These are phyloP conservation scores for Thymus quinquecostatus DNA, from an alignment of 257 asterid species.

Conservation along the genomic window DNA sequence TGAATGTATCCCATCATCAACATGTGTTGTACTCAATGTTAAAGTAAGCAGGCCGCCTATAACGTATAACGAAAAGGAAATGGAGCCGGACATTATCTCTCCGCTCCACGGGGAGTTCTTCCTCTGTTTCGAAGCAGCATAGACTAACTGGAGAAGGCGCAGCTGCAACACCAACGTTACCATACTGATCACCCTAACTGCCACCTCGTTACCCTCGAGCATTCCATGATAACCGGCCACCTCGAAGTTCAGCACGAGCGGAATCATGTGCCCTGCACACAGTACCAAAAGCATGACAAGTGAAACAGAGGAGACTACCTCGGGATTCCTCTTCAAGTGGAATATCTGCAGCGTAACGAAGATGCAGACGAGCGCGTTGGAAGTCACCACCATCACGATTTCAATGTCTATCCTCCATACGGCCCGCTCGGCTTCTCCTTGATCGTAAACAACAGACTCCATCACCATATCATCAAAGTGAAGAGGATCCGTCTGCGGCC, in stretches of 20 bases:
- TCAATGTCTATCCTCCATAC: constrained; percentile 68
- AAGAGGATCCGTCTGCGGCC: constrained; percentile 39
- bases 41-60: constrained; percentile 50
- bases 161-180: constrained; percentile 57
- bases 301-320: constrained; percentile 50
- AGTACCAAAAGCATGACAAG: constrained; percentile 60
- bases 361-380: constrained; percentile 56
- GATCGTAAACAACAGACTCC: constrained; percentile 35
- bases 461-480: constrained; percentile 44
- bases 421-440: constrained; percentile 30
- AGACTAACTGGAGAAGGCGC: constrained; percentile 61
- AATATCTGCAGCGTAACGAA: constrained; percentile 55
- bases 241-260: constrained; percentile 66
- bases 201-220: constrained; percentile 63
- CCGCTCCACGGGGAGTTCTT: constrained; percentile 26
- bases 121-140: constrained; percentile 48
- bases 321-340: constrained; percentile 53
- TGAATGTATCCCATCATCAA: constrained; percentile 5
- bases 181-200: constrained; percentile 56
- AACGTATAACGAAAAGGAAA: constrained; percentile 37
- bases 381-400: constrained; percentile 56
- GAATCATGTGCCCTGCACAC: constrained; percentile 57
- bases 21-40: constrained; percentile 30
- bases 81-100: constrained; percentile 40
- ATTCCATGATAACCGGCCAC: constrained; percentile 43